A percentile compares a stretch with the other conserved stretches of the same genome.
phyloP scores from a whole-genome alignment of 768 basidiomycete genomes.

The Botryobasidium botryosum region DNA sequence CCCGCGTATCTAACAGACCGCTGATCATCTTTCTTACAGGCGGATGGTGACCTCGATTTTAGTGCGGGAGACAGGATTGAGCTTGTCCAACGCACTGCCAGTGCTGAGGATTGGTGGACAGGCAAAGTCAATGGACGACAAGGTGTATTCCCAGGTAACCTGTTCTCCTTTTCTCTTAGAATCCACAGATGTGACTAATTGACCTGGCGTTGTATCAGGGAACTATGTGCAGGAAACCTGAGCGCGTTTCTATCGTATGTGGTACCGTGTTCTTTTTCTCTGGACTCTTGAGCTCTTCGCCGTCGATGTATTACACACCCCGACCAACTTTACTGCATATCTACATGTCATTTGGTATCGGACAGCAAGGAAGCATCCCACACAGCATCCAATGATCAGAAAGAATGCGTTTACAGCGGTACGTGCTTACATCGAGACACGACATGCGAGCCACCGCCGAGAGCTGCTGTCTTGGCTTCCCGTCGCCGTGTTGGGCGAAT shows the following conservation, averaged over 20 bases:
- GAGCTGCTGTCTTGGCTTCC: too few species aligned
- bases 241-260: not conserved
- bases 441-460: too few species aligned
- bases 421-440: too few species aligned
- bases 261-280: not conserved
- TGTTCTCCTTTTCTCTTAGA: not conserved
- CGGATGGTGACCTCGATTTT: slow-evolving; percentile 87
- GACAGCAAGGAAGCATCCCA: too few species aligned
- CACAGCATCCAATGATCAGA: too few species aligned
- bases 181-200: not conserved
- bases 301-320: too few species aligned
- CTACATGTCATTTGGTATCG: too few species aligned
- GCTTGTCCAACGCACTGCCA: slow-evolving; percentile 64
- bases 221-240: slow-evolving; percentile 1
- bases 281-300: too few species aligned
- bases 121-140: slow-evolving; percentile 65
- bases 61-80: slow-evolving; percentile 81
- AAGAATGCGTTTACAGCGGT: too few species aligned
- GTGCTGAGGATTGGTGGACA: slow-evolving; percentile 95
- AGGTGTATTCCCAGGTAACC: slow-evolving; percentile 65
- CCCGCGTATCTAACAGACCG: slow-evolving; percentile 33
- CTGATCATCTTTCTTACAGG: slow-evolving; percentile 87
- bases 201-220: not conserved
- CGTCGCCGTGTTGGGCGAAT: too few species aligned
- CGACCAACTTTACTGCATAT: too few species aligned